These are phyloP conservation scores for Teunomyces pallodes DNA, from an alignment of 805 yeast species.

Conservation along the genomic window DNA sequence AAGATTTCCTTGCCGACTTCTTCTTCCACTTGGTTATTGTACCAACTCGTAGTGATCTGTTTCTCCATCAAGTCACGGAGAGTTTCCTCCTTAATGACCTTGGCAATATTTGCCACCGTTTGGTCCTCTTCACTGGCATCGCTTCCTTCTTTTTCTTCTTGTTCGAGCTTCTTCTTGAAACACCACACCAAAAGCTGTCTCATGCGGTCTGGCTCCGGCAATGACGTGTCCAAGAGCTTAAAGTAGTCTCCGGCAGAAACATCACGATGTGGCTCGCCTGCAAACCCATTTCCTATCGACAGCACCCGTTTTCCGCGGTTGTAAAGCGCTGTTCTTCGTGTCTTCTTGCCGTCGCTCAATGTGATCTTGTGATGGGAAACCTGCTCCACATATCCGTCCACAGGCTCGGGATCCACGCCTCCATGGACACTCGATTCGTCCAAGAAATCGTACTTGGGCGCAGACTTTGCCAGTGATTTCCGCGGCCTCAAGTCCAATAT, in stretches of 20 bases:
- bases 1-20: slow-evolving; percentile 30
- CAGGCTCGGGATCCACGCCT: slow-evolving; percentile 7
- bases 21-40: slow-evolving; percentile 34
- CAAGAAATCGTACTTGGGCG: slow-evolving; percentile 6
- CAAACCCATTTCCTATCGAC: slow-evolving; percentile 71
- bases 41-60: slow-evolving; percentile 66
- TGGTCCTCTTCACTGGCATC: slow-evolving; percentile 28
- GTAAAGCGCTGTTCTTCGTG: slow-evolving; percentile 49
- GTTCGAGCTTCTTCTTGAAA: slow-evolving; percentile 46
- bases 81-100: slow-evolving; percentile 62
- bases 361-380: slow-evolving; percentile 27
- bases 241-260: slow-evolving; percentile 54
- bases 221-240: slow-evolving; percentile 56
- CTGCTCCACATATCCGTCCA: slow-evolving; percentile 29
- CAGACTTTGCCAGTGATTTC: slow-evolving; percentile 1
- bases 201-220: slow-evolving; percentile 75
- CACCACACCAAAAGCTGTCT: slow-evolving; percentile 71
- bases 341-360: slow-evolving; percentile 18
- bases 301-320: slow-evolving; percentile 71
- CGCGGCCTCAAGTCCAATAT: slow-evolving; percentile 5
- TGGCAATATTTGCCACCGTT: slow-evolving; percentile 52
- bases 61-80: slow-evolving; percentile 59
- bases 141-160: slow-evolving; percentile 19
- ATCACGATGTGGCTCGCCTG: slow-evolving; percentile 63
- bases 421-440: slow-evolving; percentile 12